These are phyloP conservation scores for Sporothrix curviconia DNA, from an alignment of 2,329 filamentous ascomycete species.

Conservation along the genomic window DNA sequence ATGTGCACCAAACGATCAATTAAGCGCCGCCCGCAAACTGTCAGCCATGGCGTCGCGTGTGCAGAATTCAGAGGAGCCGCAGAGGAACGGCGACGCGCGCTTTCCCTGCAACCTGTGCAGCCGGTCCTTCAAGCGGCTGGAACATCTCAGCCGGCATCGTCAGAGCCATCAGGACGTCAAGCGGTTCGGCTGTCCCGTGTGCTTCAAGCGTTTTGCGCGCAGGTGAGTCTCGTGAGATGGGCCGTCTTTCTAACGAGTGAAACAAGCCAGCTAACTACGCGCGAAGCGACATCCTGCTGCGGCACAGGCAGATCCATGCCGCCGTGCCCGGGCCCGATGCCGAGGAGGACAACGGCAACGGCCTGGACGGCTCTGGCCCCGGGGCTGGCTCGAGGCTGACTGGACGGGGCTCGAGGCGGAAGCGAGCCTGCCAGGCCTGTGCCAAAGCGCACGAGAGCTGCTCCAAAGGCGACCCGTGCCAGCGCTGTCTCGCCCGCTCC, in stretches of 20 bases:
- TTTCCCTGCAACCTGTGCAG: neutral
- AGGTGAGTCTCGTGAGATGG: too few relatives aligned
- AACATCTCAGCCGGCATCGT: neutral
- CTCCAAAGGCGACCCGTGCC: neutral
- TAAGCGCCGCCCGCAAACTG: too few relatives aligned
- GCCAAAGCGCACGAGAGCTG: neutral
- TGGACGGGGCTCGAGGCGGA: neutral
- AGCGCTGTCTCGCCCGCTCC: neutral
- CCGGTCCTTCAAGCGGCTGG: neutral
- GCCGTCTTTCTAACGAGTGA: too few relatives aligned
- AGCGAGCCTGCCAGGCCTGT: neutral
- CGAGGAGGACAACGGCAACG: neutral
- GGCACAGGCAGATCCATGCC: neutral
- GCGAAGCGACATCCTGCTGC: neutral
- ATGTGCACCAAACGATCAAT: too few relatives aligned
- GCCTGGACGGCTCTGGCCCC: too few relatives aligned
- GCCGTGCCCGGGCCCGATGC: neutral
- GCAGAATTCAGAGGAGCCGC: neutral
- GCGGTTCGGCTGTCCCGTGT: neutral
- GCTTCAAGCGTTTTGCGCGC: neutral
- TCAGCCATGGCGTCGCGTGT: neutral
- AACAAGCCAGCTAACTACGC: too few relatives aligned
- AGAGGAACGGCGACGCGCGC: conserved; percentile 13
- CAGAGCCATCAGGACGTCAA: conserved; percentile 5
- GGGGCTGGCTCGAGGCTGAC: neutral